A percentile compares a stretch with the other conserved stretches of the same genome.
phyloP scores from a whole-genome alignment of 1,284 basidiomycete genomes.

The Hortiboletus rubellus region DNA sequence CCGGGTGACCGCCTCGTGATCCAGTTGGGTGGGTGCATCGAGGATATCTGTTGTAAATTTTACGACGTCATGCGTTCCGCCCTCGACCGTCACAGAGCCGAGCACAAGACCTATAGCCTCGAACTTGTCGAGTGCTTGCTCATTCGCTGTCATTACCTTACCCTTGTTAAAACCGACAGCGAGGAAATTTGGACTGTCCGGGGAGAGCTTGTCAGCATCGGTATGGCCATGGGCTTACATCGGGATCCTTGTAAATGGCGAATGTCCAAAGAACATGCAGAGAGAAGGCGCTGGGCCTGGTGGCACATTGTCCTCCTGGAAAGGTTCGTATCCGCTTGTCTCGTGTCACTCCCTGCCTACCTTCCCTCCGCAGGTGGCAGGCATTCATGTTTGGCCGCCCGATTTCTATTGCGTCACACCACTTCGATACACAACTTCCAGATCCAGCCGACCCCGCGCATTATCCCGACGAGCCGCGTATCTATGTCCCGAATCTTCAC shows the following conservation, averaged over 20 bases:
- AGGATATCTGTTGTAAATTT: slow-evolving; percentile 61
- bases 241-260: slow-evolving; percentile 74
- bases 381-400: slow-evolving; percentile 83
- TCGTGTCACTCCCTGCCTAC: slow-evolving; percentile 13
- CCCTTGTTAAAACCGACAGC: slow-evolving; percentile 67
- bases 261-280: slow-evolving; percentile 65
- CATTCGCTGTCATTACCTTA: slow-evolving; percentile 67
- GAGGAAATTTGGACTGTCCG: slow-evolving; percentile 77
- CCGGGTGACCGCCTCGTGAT: slow-evolving; percentile 58
- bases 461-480: slow-evolving; percentile 56
- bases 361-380: slow-evolving; percentile 60
- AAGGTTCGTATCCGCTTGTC: slow-evolving; percentile 45
- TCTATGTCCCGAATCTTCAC: slow-evolving; percentile 71
- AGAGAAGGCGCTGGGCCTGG: slow-evolving; percentile 81
- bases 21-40: slow-evolving; percentile 46
- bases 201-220: slow-evolving; percentile 70
- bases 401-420: slow-evolving; percentile 67
- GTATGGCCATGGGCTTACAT: slow-evolving; percentile 77
- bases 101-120: slow-evolving; percentile 63
- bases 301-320: slow-evolving; percentile 81
- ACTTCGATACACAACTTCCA: slow-evolving; percentile 76
- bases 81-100: slow-evolving; percentile 61
- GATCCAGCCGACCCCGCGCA: slow-evolving; percentile 58
- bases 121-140: slow-evolving; percentile 75
- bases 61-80: slow-evolving; percentile 66